Evolutionary conservation across 495 filamentous ascomycete species (phyloP).

Genomic region (Penicillium lagena): DNA sequence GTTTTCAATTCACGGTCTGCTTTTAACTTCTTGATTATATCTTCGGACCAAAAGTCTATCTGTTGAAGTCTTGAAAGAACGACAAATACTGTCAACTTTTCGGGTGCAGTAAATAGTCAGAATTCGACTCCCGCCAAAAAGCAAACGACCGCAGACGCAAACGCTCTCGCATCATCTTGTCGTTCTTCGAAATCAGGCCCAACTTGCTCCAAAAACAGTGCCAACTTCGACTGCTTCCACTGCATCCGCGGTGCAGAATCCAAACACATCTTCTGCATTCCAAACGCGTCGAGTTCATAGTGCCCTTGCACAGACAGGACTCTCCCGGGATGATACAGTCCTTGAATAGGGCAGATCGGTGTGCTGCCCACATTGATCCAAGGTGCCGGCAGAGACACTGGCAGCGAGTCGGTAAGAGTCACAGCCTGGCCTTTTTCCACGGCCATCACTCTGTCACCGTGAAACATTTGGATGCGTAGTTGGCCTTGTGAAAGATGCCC

Average conservation of each 20-base stretch:
- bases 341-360: slow-evolving; percentile 29
- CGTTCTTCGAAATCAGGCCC: slow-evolving; percentile 15
- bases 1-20: no score
- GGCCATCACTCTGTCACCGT: slow-evolving; percentile 30
- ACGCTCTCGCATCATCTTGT: slow-evolving; percentile 16
- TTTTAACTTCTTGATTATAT: no score
- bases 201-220: slow-evolving; percentile 20
- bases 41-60: no score
- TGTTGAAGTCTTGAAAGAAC: no score
- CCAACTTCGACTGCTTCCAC: slow-evolving; percentile 23
- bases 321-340: slow-evolving; percentile 27
- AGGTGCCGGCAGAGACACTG: slow-evolving; percentile 17
- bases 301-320: slow-evolving; percentile 31
- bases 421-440: slow-evolving; percentile 15
- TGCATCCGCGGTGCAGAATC: slow-evolving; percentile 20
- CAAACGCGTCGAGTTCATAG: slow-evolving; percentile 33
- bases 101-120: no score
- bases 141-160: slow-evolving; percentile 17
- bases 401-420: slow-evolving; percentile 13
- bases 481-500: slow-evolving; percentile 8
- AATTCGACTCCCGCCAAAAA: slow-evolving; percentile 17
- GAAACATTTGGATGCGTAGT: slow-evolving; percentile 30
- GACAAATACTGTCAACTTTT: no score
- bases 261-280: slow-evolving; percentile 20
- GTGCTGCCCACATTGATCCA: slow-evolving; percentile 30